Evolutionary conservation across 192 early-diverging fungal genomes (phyloP), one percentile per base, ranked within the genome.

Genomic region (Backusella mclennaniae): DNA sequence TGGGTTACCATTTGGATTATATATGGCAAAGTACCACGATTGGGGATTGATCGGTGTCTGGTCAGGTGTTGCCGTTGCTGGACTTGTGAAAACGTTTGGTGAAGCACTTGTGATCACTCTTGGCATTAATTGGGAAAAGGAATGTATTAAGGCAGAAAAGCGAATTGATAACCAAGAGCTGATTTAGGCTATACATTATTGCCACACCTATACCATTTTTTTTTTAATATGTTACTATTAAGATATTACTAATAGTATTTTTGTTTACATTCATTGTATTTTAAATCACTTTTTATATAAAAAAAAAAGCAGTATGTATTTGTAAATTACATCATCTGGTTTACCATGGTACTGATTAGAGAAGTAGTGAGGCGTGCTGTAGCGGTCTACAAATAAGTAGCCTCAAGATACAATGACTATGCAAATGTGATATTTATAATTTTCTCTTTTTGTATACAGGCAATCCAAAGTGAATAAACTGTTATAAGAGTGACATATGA

Each of bases 1-100:
- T 23, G 79, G 79, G 23, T 52, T 80, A 31, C 79, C 79, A 5
- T 71, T 80, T 38, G 79, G 79, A 6, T 31, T 80, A 15, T 80
- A 67, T 39, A 56, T 80, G 74, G 66, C 73, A 14, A 72, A 63
- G 9, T 29, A 52, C 29, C 36, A 72, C 46, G 42, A 44, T 35
- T 72, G 53, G 73, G 79, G 79, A 14, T 46, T 80, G n/a, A 26
- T 67, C 4, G 79, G 79, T 17, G 70, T 80, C 17, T 80, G 79
- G 79, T 76, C 42, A 36, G 74, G 79, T 12, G 79, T 80, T 11
- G 59, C 76, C 1, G 9, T 76, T 9, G 74, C 79, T 35, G 79
- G 74, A 15, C 12, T 44, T 17, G 33, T 80, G 31, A 80, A 80
- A 35, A 33, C 66, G 0, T 21, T 76, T 19, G 73, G 73, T 19